phyloP scores from a whole-genome alignment of 257 asterid genomes.

The Solanum chilense region DNA sequence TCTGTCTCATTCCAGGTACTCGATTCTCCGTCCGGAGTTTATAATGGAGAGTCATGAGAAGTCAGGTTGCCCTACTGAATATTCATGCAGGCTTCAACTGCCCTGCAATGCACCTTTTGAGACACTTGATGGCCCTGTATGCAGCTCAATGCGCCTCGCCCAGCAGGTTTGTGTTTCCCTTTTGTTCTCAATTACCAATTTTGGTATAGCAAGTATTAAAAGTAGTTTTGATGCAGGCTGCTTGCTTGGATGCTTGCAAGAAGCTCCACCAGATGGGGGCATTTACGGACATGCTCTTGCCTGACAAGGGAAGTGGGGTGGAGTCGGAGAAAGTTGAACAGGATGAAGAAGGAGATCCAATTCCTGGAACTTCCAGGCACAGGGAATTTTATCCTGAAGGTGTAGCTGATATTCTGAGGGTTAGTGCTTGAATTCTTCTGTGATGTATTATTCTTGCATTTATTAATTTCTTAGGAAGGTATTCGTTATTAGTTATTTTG shows the following conservation, averaged over 20 bases:
- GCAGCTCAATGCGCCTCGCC: slow-evolving; percentile 93
- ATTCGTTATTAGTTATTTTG: not conserved
- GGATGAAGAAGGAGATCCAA: slow-evolving; percentile 84
- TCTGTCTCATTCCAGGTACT: slow-evolving; percentile 44
- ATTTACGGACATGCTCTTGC: slow-evolving; percentile 98
- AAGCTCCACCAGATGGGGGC: slow-evolving; percentile 99
- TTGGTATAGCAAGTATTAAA: not conserved
- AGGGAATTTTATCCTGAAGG: slow-evolving; percentile 99
- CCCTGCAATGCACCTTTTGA: slow-evolving; percentile 99
- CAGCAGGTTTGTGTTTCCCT: slow-evolving; percentile 64
- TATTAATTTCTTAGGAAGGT: not conserved
- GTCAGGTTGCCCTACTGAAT: slow-evolving; percentile 60
- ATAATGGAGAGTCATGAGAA: slow-evolving; percentile 83
- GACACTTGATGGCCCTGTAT: slow-evolving; percentile 86
- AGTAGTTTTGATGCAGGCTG: slow-evolving; percentile 49
- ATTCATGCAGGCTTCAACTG: slow-evolving; percentile 97
- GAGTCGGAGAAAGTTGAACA: slow-evolving; percentile 68
- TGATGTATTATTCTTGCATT: not conserved
- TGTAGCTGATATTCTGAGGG: slow-evolving; percentile 85
- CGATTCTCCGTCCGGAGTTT: slow-evolving; percentile 95
- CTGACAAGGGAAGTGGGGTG: slow-evolving; percentile 85
- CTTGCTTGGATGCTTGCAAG: slow-evolving; percentile 97
- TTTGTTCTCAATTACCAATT: not conserved
- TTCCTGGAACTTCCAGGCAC: slow-evolving; percentile 96
- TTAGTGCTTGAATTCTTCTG: slow-evolving; percentile 19